Evolutionary conservation across 345 rosid genomes (phyloP).

Genomic region (Pseudoturritis turrita): DNA sequence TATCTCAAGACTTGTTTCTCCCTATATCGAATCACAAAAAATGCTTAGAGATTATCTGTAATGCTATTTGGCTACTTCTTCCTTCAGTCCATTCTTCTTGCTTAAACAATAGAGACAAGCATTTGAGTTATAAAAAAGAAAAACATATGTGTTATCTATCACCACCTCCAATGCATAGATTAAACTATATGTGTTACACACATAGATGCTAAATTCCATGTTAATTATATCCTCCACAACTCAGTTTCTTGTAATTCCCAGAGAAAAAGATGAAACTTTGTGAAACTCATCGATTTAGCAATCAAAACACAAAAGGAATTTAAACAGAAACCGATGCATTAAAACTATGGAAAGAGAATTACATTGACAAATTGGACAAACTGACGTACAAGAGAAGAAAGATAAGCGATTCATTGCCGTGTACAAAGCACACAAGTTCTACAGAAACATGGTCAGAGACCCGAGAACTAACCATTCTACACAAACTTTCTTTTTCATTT

Average conservation of each 20-base stretch:
- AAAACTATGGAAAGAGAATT: neutral
- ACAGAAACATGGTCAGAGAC: neutral
- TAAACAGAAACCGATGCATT: neutral
- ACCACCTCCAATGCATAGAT: neutral
- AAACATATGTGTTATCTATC: neutral
- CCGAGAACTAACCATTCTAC: conserved; percentile 9
- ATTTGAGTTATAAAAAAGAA: neutral
- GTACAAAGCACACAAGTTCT: neutral
- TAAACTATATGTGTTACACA: neutral
- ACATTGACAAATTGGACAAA: conserved; percentile 7
- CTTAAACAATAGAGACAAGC: neutral
- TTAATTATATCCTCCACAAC: too few relatives aligned
- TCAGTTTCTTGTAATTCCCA: neutral
- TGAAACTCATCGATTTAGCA: neutral
- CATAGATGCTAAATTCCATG: neutral
- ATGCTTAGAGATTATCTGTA: conserved; percentile 13
- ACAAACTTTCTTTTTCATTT: neutral
- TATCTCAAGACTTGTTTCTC: conserved; percentile 20
- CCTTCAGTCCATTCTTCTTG: conserved; percentile 5
- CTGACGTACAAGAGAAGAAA: conserved; percentile 7
- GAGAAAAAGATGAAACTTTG: too few relatives aligned
- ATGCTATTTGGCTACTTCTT: conserved; percentile 12
- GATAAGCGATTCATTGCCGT: conserved; percentile 6
- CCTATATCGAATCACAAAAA: conserved; percentile 2
- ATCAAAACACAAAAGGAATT: neutral